phyloP scores from a whole-genome alignment of 345 rosid genomes.

The Syzygium grande region DNA sequence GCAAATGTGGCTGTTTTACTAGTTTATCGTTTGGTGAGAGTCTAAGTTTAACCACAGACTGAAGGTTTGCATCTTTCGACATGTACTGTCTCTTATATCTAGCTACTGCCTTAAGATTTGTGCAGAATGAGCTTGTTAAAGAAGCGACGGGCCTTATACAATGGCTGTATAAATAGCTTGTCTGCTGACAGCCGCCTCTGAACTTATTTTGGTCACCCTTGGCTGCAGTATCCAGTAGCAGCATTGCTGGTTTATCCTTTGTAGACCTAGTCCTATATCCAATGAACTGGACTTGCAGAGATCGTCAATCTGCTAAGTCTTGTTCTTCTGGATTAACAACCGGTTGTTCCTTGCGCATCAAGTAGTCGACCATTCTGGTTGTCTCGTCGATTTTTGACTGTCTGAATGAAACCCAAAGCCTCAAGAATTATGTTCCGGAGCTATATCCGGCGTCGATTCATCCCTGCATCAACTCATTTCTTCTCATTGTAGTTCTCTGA shows the following conservation, averaged over 20 bases:
- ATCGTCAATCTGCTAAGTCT: too few relatives aligned
- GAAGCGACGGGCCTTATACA: background rate
- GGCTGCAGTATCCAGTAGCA: background rate
- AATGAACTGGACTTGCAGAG: too few relatives aligned
- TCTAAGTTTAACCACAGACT: background rate
- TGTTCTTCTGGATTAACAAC: too few relatives aligned
- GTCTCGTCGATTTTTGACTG: background rate
- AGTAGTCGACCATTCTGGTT: background rate
- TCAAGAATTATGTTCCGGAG: background rate
- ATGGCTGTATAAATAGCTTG: background rate
- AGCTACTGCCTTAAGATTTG: background rate
- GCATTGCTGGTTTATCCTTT: background rate
- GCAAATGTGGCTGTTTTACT: background rate
- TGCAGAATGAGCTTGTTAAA: background rate
- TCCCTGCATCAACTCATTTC: background rate
- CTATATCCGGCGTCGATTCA: background rate
- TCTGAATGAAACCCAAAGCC: background rate
- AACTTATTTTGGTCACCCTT: background rate
- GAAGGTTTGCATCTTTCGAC: background rate
- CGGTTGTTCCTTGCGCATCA: background rate
- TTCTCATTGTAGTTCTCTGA: background rate
- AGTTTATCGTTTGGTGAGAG: background rate
- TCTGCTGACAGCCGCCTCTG: background rate
- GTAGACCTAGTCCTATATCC: too few relatives aligned
- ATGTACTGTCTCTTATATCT: background rate